Evolutionary conservation across 2,329 filamentous ascomycete species (phyloP), one percentile per base, ranked within the genome.

Genomic region (Pseudovirgaria hyperparasitica): DNA sequence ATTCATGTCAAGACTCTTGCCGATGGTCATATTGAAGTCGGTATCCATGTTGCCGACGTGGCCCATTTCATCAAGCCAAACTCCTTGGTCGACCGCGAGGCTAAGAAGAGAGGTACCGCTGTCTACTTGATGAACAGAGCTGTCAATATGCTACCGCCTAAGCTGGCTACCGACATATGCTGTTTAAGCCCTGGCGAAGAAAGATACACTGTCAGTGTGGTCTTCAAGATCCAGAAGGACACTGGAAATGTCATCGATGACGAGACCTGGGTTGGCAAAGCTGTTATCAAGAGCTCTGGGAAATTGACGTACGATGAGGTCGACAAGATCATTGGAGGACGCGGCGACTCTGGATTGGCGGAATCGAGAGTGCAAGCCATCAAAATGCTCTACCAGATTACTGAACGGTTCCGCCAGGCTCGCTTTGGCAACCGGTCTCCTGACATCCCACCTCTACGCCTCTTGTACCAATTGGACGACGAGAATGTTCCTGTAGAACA

Each of bases 401-500:
- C 85, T 5, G 79, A 85, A 48, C 93, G 90, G 54, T 92, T 96
- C 67, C 79, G 85, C 22, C 82, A 94, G 58, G 67, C 73, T 26
- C 80, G 90, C 33, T 79, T 94, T 32, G 82, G 80, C 30, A 77
- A 85, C 27, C 78, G 80, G 19, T 74, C 74, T 22, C 73, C 80
- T 37, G 74, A 80, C 9, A 81, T 93, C 42, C 80, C 86, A 18
- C 77, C 87, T 21, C 71, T 98, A 27, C 80, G 90, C 31, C 69
- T 98, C 24, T 65, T 96, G 35, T 85, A 93, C 56, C 86, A 93
- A 58, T 69, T 96, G 21, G 90, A 98, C 42, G 90, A 98, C 42
- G 90, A 98, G 65, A 96, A 96, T 54, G 84, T 94, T 28, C 90
- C 87, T 3, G 86, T 96, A 21, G 85, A 93, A 60, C 74, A 84